phyloP scores from a whole-genome alignment of 306 rosid genomes.

The Pachyrhizus erosus region DNA sequence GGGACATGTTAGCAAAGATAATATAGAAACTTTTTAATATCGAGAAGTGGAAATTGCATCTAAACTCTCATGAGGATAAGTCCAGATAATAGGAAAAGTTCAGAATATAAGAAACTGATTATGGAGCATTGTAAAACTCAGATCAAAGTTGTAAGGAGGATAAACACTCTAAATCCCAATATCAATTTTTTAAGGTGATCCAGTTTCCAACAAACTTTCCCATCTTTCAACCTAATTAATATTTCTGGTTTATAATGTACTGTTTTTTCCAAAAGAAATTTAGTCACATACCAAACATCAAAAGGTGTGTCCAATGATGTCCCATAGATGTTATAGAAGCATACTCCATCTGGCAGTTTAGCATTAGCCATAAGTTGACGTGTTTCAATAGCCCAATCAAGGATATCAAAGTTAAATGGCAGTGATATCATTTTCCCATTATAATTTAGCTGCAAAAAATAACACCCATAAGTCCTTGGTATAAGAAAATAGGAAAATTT shows the following conservation, averaged over 20 bases:
- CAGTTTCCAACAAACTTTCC: constrained; percentile 36
- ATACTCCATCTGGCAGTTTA: constrained; percentile 76
- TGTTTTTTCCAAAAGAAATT: constrained; percentile 24
- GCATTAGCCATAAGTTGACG: constrained; percentile 63
- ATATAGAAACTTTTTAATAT: constrained; percentile 15
- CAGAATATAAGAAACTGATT: constrained; percentile 5
- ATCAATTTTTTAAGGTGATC: constrained; percentile 23
- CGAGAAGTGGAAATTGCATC: constrained; percentile 26
- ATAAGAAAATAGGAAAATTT: constrained; percentile 17
- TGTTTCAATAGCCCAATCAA: constrained; percentile 76
- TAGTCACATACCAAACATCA: constrained; percentile 80
- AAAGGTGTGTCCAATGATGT: constrained; percentile 79
- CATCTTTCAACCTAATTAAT: constrained; percentile 27
- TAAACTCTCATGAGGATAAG: constrained; percentile 26
- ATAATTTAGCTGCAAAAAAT: constrained; percentile 69
- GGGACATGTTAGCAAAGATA: constrained; percentile 35
- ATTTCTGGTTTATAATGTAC: not conserved
- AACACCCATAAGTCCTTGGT: constrained; percentile 39
- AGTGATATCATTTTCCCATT: constrained; percentile 66
- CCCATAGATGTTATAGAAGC: constrained; percentile 90
- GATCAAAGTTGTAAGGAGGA: constrained; percentile 11
- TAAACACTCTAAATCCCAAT: constrained; percentile 3
- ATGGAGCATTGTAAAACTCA: constrained; percentile 12
- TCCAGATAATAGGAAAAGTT: constrained; percentile 8
- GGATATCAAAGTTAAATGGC: constrained; percentile 79